A percentile compares a stretch with the other conserved stretches of the same genome.
Evolutionary conservation across 2,329 filamentous ascomycete genomes (phyloP).

Genomic region (Fusarium haematococcum): DNA sequence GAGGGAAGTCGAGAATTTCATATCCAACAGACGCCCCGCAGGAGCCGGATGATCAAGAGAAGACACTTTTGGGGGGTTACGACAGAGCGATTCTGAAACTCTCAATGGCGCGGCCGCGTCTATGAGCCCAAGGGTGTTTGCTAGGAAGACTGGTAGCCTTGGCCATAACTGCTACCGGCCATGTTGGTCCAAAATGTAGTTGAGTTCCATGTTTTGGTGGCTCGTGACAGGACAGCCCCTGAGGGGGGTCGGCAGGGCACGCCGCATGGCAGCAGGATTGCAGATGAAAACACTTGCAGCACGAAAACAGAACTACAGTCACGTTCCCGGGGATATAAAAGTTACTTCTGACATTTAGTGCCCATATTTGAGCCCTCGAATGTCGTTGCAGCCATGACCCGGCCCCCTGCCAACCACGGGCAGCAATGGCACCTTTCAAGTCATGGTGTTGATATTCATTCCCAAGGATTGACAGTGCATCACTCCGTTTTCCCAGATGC

Average conservation of each 20-base stretch:
- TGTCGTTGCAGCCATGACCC: background rate
- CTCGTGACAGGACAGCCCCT: background rate
- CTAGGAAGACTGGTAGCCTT: background rate
- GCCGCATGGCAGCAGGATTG: background rate
- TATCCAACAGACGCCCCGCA: background rate
- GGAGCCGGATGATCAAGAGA: background rate
- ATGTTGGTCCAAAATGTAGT: background rate
- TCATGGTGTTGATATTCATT: background rate
- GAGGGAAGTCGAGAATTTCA: background rate
- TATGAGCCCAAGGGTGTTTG: no score
- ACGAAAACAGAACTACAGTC: background rate
- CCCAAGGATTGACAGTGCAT: background rate
- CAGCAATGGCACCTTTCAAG: background rate
- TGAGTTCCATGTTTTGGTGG: background rate
- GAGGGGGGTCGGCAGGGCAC: background rate
- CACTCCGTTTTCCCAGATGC: no score
- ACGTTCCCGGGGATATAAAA: background rate
- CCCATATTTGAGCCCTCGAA: background rate
- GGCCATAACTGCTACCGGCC: background rate
- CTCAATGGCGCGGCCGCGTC: background rate
- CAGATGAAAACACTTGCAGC: background rate
- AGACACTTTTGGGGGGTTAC: background rate
- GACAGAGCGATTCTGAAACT: background rate
- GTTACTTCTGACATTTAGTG: background rate
- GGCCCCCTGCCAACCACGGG: background rate